Conservation (phyloP, 2,329 filamentous ascomycete genomes). For the Niveomyces coronatus region DNA sequence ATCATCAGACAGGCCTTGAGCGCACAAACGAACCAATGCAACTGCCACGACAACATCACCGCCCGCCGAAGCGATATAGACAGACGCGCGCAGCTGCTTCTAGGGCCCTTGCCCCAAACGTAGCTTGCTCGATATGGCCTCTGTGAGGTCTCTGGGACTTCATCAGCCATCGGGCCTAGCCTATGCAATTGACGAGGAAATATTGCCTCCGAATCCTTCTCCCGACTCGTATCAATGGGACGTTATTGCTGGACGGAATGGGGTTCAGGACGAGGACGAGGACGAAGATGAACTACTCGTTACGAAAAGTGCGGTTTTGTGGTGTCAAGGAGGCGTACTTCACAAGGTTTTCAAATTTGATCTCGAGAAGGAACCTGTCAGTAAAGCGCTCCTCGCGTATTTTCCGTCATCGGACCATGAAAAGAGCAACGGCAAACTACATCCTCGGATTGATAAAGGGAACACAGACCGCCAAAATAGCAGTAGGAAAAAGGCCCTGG, state of each 20-base stretch:
- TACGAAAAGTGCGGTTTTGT: constrained; percentile 68
- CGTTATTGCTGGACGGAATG: constrained; percentile 54
- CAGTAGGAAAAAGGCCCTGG: constrained; percentile 55
- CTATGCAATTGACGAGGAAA: constrained; percentile 71
- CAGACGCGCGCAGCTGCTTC: background rate
- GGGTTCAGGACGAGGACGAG: constrained; percentile 27
- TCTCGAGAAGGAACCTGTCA: constrained; percentile 73
- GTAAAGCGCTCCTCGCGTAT: constrained; percentile 75
- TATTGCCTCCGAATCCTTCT: constrained; percentile 59
- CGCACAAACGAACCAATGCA: background rate
- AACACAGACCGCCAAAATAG: constrained; percentile 12
- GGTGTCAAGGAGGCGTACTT: constrained; percentile 78
- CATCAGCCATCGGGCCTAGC: constrained; percentile 78
- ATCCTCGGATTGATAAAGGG: constrained; percentile 6
- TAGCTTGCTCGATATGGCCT: constrained; percentile 56
- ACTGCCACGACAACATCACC: background rate
- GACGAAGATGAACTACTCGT: constrained; percentile 72
- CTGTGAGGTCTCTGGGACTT: constrained; percentile 80
- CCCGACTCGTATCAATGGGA: constrained; percentile 45
- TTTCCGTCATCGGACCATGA: constrained; percentile 52
- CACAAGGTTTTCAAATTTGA: constrained; percentile 80
- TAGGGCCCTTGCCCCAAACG: constrained; percentile 18
- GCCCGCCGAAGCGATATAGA: background rate
- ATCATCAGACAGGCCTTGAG: too few relatives aligned
- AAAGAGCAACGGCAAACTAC: constrained; percentile 9